Base-by-base conservation (phyloP, 2,329 filamentous ascomycete species). In the Trichophyton benhamiae region DNA sequence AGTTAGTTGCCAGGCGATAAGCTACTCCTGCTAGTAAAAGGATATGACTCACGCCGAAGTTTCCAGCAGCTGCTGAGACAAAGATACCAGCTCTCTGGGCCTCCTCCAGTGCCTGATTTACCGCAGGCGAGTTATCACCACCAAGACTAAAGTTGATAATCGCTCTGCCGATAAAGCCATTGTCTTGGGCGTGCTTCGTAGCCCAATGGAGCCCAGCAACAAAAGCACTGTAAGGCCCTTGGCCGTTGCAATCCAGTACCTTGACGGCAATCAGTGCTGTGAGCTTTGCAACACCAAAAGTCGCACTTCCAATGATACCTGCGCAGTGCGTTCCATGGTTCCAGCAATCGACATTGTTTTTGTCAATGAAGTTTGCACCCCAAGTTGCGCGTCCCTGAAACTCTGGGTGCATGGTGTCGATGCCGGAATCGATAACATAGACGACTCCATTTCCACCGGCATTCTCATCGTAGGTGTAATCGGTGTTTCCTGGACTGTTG, bases 121-220 rank as follows among this genome's bases (percentile, higher is more conserved):
- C 65, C 33, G 75, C 69, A 11, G 65, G 59, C 15, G 71, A 73
- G 62, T 62, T 69, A 3, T 27, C 33, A 36, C 74, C 75, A 48
- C 75, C 72, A 49, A 75, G 65, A 62, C 69, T 72, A 68, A 75
- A 66, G 62, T 72, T 74, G 65, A 73, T 70, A 17, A 70, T 71
- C 49, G 70, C 52, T 63, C 69, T 72, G 44, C 65, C 65, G 42
- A 68, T 67, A 52, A 66, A 66, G 8, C 66, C 66, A 61, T 70
- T 72, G 57, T 53, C 61, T 25, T 65, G 66, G 46, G 71, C 72
- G 62, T 73, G 67, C 41, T 69, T 69, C 60, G 67, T 70, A 55
- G 69, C 68, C 71, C 71, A 75, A 36, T 73, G 68, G 67, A 82
- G 79, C 15, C 79, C 81, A 22, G 74, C 69, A 63, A 83, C 75